These are phyloP conservation scores for Oenanthe javanica DNA, from an alignment of 140 eudicot genomes.

Conservation along the genomic window DNA sequence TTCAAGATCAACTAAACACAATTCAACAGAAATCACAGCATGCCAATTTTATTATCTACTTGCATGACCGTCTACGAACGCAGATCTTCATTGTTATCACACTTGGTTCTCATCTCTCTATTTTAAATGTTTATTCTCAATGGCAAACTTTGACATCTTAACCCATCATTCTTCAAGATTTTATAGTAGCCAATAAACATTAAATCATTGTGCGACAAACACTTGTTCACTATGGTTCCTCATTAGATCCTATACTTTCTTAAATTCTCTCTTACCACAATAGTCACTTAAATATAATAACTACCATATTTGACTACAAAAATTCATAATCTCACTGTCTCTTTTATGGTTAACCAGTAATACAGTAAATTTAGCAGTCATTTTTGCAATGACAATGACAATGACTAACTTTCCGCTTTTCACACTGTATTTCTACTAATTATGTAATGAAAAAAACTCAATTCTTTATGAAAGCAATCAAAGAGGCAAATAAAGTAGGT, in stretches of 20 bases:
- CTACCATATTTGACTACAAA: background rate
- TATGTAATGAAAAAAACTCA: background rate
- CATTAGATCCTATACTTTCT: background rate
- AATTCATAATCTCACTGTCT: background rate
- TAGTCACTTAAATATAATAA: background rate
- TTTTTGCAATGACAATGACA: background rate
- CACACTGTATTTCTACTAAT: background rate
- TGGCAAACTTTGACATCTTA: background rate
- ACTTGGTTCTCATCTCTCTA: background rate
- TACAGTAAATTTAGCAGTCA: background rate
- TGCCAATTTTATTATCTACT: background rate
- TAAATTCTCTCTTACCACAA: background rate
- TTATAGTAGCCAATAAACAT: background rate
- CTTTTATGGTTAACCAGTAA: background rate
- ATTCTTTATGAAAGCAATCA: background rate
- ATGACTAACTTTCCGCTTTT: background rate
- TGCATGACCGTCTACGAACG: background rate
- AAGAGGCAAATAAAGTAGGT: background rate
- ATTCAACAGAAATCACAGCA: background rate
- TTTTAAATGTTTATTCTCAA: background rate
- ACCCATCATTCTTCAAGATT: background rate
- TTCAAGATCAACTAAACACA: background rate
- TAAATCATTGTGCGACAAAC: background rate
- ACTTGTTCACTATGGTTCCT: background rate
- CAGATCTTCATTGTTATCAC: background rate